A percentile compares a stretch with the other conserved stretches of the same genome.
These are phyloP conservation scores for Microstroma glucosiphilum DNA, from an alignment of 1,284 basidiomycete species.

Conservation along the genomic window DNA sequence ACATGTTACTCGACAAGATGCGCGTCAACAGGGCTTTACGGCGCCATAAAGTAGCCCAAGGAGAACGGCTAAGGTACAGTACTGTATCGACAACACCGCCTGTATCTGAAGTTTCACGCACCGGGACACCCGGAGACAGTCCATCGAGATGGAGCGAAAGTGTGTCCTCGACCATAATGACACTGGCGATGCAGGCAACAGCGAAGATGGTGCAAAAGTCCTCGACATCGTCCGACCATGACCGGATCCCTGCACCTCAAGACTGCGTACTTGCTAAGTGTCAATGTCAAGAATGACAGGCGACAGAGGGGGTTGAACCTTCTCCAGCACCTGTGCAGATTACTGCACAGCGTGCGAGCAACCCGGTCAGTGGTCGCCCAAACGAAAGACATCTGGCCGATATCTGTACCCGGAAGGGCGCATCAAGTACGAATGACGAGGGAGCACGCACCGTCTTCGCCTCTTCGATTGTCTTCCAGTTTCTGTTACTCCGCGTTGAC, in stretches of 20 bases:
- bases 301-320: too few relatives aligned
- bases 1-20: slow-evolving; percentile 18
- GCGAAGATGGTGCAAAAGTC: slow-evolving; percentile 26
- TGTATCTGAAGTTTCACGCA: slow-evolving; percentile 21
- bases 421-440: too few relatives aligned
- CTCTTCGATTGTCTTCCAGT: too few relatives aligned
- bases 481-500: too few relatives aligned
- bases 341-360: too few relatives aligned
- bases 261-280: slow-evolving; percentile 26
- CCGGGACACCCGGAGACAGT: slow-evolving; percentile 17
- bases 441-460: too few relatives aligned
- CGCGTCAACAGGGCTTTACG: slow-evolving; percentile 8
- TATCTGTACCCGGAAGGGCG: too few relatives aligned
- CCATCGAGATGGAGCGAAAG: slow-evolving; percentile 26
- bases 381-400: too few relatives aligned
- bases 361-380: too few relatives aligned
- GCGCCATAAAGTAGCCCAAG: slow-evolving; percentile 29
- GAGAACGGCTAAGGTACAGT: slow-evolving; percentile 18
- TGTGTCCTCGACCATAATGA: slow-evolving; percentile 30
- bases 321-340: too few relatives aligned
- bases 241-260: slow-evolving; percentile 21
- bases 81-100: slow-evolving; percentile 19
- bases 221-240: slow-evolving; percentile 17
- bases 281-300: slow-evolving; percentile 22
- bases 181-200: slow-evolving; percentile 19